A percentile compares a stretch with the other conserved stretches of the same genome.
Evolutionary conservation across 108 stramenopile genomes (phyloP).

Genomic region (Discostella stelligeroides): DNA sequence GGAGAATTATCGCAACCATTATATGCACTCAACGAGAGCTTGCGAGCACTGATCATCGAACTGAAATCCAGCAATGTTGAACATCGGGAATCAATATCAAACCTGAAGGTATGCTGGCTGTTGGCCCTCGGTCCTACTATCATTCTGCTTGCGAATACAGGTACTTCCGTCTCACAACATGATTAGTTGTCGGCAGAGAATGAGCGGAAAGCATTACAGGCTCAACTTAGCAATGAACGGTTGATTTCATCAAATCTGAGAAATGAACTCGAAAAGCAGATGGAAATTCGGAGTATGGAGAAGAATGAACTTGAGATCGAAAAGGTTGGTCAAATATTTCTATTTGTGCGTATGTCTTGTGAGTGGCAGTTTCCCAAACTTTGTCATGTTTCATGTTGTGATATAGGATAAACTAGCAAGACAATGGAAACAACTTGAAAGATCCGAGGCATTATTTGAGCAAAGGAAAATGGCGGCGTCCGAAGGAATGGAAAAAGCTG

Average conservation of each 20-base stretch:
- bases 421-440: conserved; percentile 19
- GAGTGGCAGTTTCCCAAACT: too few relatives aligned
- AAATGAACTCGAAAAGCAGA: conserved; percentile 15
- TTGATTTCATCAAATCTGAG: conserved; percentile 15
- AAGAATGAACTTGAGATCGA: conserved; percentile 17
- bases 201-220: conserved; percentile 18
- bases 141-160: background rate
- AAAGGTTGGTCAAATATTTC: background rate
- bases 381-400: background rate
- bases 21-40: conserved; percentile 9
- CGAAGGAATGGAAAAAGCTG: conserved; percentile 28
- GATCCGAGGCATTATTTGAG: conserved; percentile 40
- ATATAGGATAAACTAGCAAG: conserved; percentile 25
- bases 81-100: conserved; percentile 11
- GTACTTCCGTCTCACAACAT: background rate
- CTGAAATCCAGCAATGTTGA: conserved; percentile 12
- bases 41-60: conserved; percentile 16
- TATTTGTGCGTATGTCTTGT: too few relatives aligned
- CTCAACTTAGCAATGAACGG: conserved; percentile 23
- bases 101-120: conserved; percentile 33
- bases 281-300: conserved; percentile 6
- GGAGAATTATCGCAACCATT: conserved; percentile 23
- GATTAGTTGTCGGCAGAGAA: conserved; percentile 24
- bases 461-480: conserved; percentile 38
- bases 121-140: too few relatives aligned